Conservation (phyloP, 495 filamentous ascomycete genomes). For the Penicillium waksmanii region DNA sequence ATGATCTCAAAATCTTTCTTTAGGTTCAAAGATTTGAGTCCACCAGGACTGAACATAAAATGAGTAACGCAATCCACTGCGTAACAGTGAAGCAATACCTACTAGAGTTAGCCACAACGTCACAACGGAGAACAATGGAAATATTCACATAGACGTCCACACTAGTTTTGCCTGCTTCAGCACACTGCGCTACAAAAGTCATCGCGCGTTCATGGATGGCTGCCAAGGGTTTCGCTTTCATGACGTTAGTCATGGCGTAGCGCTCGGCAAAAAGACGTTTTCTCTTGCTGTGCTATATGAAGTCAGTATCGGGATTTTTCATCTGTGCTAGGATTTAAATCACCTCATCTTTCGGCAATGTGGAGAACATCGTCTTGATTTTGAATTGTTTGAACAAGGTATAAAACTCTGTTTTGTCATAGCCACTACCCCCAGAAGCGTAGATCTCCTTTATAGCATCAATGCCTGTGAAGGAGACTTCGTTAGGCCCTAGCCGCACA, state of each 20-base stretch:
- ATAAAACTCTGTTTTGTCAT: conserved; percentile 71
- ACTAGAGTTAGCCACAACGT: neutral
- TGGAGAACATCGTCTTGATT: conserved; percentile 47
- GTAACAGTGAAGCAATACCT: conserved; percentile 59
- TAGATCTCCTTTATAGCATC: conserved; percentile 69
- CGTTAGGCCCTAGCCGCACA: conserved; percentile 61
- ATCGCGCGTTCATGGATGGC: conserved; percentile 58
- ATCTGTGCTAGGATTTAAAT: conserved; percentile 15
- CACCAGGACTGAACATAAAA: conserved; percentile 66
- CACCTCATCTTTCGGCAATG: conserved; percentile 57
- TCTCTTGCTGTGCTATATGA: conserved; percentile 56
- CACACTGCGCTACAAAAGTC: conserved; percentile 55
- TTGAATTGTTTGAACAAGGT: conserved; percentile 62
- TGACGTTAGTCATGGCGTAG: conserved; percentile 68
- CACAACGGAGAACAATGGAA: neutral
- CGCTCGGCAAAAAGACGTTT: conserved; percentile 64
- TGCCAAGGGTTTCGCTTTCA: conserved; percentile 52
- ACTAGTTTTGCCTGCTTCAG: conserved; percentile 37
- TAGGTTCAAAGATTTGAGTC: conserved; percentile 56
- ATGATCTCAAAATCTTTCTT: conserved; percentile 60
- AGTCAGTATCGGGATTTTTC: neutral
- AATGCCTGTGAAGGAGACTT: conserved; percentile 62
- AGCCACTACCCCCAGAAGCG: conserved; percentile 64
- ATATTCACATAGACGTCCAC: conserved; percentile 61
- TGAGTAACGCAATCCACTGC: conserved; percentile 68